Conservation (phyloP, 495 filamentous ascomycete species). For the Chaetomidium leptoderma region DNA sequence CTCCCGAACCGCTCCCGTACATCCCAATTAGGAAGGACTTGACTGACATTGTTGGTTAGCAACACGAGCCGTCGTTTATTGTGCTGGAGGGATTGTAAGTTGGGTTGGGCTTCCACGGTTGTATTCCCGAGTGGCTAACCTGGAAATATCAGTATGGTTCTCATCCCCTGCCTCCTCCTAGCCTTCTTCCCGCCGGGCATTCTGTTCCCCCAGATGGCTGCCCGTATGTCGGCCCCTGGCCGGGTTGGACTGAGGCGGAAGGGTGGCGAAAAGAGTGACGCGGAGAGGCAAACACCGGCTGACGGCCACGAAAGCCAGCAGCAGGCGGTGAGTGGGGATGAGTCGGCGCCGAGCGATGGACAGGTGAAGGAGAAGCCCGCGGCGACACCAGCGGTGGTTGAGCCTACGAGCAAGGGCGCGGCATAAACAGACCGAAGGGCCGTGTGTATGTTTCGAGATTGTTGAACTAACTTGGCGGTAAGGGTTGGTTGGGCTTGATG, state of each 20-base stretch:
- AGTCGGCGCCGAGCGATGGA: background rate
- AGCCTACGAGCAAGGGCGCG: background rate
- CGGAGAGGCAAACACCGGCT: background rate
- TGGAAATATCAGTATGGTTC: constrained; percentile 29
- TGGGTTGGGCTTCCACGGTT: too few species aligned
- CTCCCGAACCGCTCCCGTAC: too few species aligned
- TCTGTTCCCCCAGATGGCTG: constrained; percentile 41
- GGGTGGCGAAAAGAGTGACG: background rate
- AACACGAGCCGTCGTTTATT: constrained; percentile 59
- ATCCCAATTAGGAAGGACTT: too few species aligned
- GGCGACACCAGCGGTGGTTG: background rate
- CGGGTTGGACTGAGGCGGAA: background rate
- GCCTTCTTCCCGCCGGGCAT: constrained; percentile 36
- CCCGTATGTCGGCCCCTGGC: constrained; percentile 24
- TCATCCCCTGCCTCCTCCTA: constrained; percentile 34
- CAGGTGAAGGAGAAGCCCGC: background rate
- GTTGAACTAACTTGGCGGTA: background rate
- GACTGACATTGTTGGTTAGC: too few species aligned
- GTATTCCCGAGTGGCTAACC: constrained; percentile 7
- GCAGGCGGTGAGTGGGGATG: constrained; percentile 8
- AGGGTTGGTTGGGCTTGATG: too few species aligned
- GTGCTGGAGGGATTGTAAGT: constrained; percentile 53
- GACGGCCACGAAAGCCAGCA: background rate
- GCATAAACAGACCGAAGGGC: background rate
- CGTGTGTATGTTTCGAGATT: too few species aligned